Base-by-base conservation (phyloP, 2,329 filamentous ascomycete species). In the Pseudofabraea citricarpa region DNA sequence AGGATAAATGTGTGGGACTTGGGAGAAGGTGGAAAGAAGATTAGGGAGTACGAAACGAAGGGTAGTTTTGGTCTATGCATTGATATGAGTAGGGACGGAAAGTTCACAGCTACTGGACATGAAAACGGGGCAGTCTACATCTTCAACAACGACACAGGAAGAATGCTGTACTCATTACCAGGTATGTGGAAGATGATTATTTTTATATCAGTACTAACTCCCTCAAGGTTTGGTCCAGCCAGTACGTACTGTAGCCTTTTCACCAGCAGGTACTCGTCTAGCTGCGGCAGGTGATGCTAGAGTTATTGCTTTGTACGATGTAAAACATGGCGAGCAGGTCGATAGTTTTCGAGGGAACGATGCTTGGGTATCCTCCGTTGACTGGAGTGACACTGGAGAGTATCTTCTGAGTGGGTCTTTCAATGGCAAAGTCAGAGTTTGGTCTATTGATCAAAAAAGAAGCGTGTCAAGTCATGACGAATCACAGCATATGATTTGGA, bases 381-480 rank as follows among this genome's bases (percentile, higher is more conserved):
- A 95, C 62, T 98, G 91, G 89, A 97, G 85, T 63, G 80, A 87
- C 58, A 94, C 87, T 4, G 93, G 93, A 37, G 91, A 97, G 66
- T 95, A 87, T 63, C 71, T 98, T 10, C 73, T 97, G 3, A 94
- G 86, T 58, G 88, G 89, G 37, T 82, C 86, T 2, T 89, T 94
- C 63, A 90, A 97, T 60, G 91, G 93, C 27, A 96, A 95, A 65
- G 88, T 87, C 48, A 96, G 95, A 66, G 87, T 97, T 22, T 98
- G 93, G 93, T 91, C 88, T 22, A 79, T 96, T 46, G 90, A 95
- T 56, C 79, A 83, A 24, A 78, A 81, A 44, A 74, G 75, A 4
- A 97, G 93, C 61, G 93, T 98, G 35, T 90, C 91, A 10, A 98
- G 93, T 8, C 89, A 95, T 62, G 90, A 85, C 45, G 90, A 97